phyloP scores from a whole-genome alignment of 2,329 filamentous ascomycete genomes.

The Pseudopyricularia cyperi region DNA sequence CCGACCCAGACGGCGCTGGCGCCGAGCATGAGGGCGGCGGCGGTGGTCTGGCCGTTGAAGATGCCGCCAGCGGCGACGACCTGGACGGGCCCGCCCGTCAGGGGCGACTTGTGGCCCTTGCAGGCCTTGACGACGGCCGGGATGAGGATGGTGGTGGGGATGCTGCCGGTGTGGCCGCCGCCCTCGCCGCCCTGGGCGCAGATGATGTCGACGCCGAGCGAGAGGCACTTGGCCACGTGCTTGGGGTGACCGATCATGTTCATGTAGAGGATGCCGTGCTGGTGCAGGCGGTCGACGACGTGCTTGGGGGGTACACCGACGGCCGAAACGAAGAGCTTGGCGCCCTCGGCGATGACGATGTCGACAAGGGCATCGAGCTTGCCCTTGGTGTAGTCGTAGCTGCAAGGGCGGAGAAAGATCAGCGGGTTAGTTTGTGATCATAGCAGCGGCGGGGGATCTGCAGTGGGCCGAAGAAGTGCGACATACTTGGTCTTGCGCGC shows the following conservation, averaged over 20 bases:
- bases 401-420: conserved; percentile 21
- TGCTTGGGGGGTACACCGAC: conserved; percentile 84
- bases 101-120: conserved; percentile 68
- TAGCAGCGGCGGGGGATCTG: neutral
- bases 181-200: conserved; percentile 97
- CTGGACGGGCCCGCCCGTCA: conserved; percentile 79
- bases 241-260: conserved; percentile 99
- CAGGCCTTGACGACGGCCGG: conserved; percentile 77
- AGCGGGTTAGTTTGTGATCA: neutral
- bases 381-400: conserved; percentile 99
- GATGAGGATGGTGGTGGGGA: conserved; percentile 85
- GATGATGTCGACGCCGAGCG: conserved; percentile 87
- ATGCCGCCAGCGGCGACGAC: conserved; percentile 91
- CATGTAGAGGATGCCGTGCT: conserved; percentile 85
- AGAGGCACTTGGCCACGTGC: conserved; percentile 93
- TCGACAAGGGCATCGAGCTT: conserved; percentile 85
- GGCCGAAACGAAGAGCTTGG: conserved; percentile 90
- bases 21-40: conserved; percentile 83
- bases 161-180: conserved; percentile 89
- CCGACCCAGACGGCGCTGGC: conserved; percentile 92
- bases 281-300: conserved; percentile 84
- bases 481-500: conserved; percentile 83
- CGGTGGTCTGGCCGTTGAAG: conserved; percentile 82
- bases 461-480: neutral
- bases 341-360: conserved; percentile 84